A percentile compares a stretch with the other conserved stretches of the same genome.
These are phyloP conservation scores for Hypomontagnella monticulosa DNA, from an alignment of 495 filamentous ascomycete genomes.

Conservation along the genomic window DNA sequence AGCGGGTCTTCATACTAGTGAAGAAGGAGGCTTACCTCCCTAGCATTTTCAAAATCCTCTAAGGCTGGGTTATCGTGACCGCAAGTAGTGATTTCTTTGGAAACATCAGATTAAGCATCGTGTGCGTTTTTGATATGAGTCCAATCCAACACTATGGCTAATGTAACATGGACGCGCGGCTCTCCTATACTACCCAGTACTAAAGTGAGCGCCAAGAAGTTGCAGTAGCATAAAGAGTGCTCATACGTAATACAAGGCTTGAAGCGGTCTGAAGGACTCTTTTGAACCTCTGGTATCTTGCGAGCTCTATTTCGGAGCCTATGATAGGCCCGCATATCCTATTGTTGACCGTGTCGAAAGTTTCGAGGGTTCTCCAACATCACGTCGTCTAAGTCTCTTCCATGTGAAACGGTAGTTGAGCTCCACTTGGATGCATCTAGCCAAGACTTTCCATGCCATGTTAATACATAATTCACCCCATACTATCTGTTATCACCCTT, in stretches of 20 bases:
- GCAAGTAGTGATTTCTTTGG: background rate
- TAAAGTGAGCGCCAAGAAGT: conserved; percentile 34
- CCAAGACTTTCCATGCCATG: conserved; percentile 26
- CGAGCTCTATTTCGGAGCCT: background rate
- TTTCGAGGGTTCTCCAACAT: background rate
- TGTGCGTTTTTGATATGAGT: conserved; percentile 10
- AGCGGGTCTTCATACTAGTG: conserved; percentile 1
- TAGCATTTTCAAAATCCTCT: background rate
- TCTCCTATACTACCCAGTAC: conserved; percentile 29
- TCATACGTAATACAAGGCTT: conserved; percentile 23
- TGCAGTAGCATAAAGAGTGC: conserved; percentile 24
- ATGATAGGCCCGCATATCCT: conserved; percentile 26
- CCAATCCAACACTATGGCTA: conserved; percentile 16
- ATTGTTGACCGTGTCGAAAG: conserved; percentile 1
- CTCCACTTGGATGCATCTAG: conserved; percentile 20
- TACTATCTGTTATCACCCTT: conserved; percentile 19
- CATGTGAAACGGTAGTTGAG: conserved; percentile 30
- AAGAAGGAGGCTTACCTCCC: background rate
- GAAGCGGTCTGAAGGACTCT: conserved; percentile 10
- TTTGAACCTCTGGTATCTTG: conserved; percentile 16
- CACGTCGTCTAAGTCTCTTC: conserved; percentile 2
- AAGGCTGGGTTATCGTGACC: background rate
- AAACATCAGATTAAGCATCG: conserved; percentile 6
- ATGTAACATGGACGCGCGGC: conserved; percentile 42
- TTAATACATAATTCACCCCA: conserved; percentile 22